These are phyloP conservation scores for Aspergillus pseudotamarii DNA, from an alignment of 2,329 filamentous ascomycete genomes.

Conservation along the genomic window DNA sequence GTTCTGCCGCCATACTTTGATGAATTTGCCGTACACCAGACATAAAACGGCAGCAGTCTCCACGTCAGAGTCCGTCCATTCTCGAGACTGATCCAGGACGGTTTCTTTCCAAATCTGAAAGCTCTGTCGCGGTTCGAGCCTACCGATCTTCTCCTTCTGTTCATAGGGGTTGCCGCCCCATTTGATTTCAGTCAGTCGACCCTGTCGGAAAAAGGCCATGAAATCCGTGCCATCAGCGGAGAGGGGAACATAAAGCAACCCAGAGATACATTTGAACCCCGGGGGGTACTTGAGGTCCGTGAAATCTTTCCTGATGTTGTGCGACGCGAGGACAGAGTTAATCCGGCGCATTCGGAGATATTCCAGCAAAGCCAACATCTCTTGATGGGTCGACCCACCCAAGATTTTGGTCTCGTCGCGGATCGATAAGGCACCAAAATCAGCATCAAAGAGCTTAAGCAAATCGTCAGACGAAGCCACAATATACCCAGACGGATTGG, in stretches of 20 bases:
- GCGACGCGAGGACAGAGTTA: slow-evolving; percentile 74
- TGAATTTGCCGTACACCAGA: slow-evolving; percentile 85
- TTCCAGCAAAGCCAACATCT: slow-evolving; percentile 80
- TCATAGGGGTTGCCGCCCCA: slow-evolving; percentile 59
- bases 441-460: slow-evolving; percentile 80
- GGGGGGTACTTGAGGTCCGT: slow-evolving; percentile 78
- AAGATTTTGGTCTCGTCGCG: slow-evolving; percentile 86
- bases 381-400: slow-evolving; percentile 74
- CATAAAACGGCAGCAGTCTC: slow-evolving; percentile 88
- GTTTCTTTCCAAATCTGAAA: slow-evolving; percentile 83
- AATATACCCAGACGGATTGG: slow-evolving; percentile 86
- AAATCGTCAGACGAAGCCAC: slow-evolving; percentile 86
- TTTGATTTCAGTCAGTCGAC: slow-evolving; percentile 80
- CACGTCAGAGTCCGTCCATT: slow-evolving; percentile 87
- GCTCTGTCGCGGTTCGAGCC: slow-evolving; percentile 77
- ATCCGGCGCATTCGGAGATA: slow-evolving; percentile 77
- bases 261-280: slow-evolving; percentile 76
- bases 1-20: slow-evolving; percentile 90
- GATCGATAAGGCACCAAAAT: slow-evolving; percentile 83
- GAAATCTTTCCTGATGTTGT: slow-evolving; percentile 75
- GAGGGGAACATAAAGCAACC: slow-evolving; percentile 78
- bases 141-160: slow-evolving; percentile 73
- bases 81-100: slow-evolving; percentile 77
- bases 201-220: slow-evolving; percentile 86
- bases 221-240: slow-evolving; percentile 78